phyloP scores from a whole-genome alignment of 352 stramenopile species.

The Blastocystis sp. region DNA sequence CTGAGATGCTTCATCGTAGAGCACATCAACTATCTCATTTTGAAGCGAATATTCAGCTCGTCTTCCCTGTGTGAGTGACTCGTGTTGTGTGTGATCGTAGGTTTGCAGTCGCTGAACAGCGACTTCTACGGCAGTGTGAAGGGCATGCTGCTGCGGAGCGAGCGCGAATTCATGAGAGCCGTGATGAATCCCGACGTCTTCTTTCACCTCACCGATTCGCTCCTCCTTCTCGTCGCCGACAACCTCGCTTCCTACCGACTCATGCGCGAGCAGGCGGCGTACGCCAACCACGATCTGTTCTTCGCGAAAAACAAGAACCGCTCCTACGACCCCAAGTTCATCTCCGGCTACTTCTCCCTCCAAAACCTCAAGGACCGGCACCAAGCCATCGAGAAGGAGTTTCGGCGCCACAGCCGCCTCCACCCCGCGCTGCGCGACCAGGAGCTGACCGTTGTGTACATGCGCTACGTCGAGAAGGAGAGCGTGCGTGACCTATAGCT shows the following conservation, averaged over 20 bases:
- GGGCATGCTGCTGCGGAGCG: constrained; percentile 9
- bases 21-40: constrained; percentile 50
- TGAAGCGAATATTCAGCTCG: neutral
- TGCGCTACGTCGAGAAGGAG: constrained; percentile 14
- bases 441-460: constrained; percentile 42
- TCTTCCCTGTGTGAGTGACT: constrained; percentile 16
- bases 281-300: constrained; percentile 63
- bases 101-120: constrained; percentile 16
- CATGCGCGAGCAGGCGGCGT: constrained; percentile 53
- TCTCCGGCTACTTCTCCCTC: constrained; percentile 38
- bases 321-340: constrained; percentile 60
- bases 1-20: neutral
- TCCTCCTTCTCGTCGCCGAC: constrained; percentile 26
- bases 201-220: neutral
- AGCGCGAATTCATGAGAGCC: constrained; percentile 4
- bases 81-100: neutral
- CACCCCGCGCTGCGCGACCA: constrained; percentile 39
- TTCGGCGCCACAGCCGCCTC: neutral
- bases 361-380: constrained; percentile 37
- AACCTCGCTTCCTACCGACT: constrained; percentile 15
- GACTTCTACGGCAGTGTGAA: constrained; percentile 8
- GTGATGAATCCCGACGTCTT: constrained; percentile 1
- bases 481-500: constrained; percentile 2
- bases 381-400: constrained; percentile 30
- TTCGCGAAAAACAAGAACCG: constrained; percentile 32